Conservation (phyloP, 768 basidiomycete genomes). For the Gautieria morchelliformis region DNA sequence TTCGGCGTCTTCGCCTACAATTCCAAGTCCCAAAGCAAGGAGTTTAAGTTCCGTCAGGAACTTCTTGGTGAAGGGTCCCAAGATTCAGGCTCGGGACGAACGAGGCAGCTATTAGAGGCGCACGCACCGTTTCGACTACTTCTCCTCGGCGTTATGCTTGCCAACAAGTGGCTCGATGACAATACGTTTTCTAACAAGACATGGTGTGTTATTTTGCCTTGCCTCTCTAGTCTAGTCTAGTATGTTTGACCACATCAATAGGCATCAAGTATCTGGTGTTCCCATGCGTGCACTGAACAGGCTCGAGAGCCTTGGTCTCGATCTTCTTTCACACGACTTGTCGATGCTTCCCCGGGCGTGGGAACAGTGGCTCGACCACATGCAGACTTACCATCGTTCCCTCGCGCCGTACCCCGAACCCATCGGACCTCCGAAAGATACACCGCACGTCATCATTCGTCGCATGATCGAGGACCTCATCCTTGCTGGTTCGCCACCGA, state of each 20-base stretch:
- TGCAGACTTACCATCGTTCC: slow-evolving; percentile 56
- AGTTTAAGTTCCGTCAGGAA: slow-evolving; percentile 44
- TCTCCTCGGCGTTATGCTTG: slow-evolving; percentile 74
- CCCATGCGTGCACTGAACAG: slow-evolving; percentile 61
- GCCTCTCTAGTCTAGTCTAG: not conserved
- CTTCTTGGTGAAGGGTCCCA: slow-evolving; percentile 39
- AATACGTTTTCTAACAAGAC: slow-evolving; percentile 88
- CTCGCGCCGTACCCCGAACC: slow-evolving; percentile 52
- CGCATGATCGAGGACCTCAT: slow-evolving; percentile 62
- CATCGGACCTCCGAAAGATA: slow-evolving; percentile 60
- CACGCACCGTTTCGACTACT: slow-evolving; percentile 65
- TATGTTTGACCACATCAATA: slow-evolving; percentile 20
- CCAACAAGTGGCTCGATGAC: slow-evolving; percentile 84
- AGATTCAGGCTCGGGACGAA: slow-evolving; percentile 29
- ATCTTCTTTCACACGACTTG: slow-evolving; percentile 61
- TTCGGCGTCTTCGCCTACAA: slow-evolving; percentile 44
- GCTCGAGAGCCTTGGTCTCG: slow-evolving; percentile 61
- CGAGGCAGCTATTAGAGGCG: slow-evolving; percentile 39
- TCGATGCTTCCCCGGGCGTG: slow-evolving; percentile 56
- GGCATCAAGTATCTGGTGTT: slow-evolving; percentile 75
- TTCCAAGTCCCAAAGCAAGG: slow-evolving; percentile 45
- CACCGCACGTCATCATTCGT: slow-evolving; percentile 59
- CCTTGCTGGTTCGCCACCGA: slow-evolving; percentile 31
- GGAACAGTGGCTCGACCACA: slow-evolving; percentile 61
- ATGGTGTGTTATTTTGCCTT: slow-evolving; percentile 41